Base-by-base conservation (phyloP, 352 stramenopile species). In the Phytophthora brassicae region DNA sequence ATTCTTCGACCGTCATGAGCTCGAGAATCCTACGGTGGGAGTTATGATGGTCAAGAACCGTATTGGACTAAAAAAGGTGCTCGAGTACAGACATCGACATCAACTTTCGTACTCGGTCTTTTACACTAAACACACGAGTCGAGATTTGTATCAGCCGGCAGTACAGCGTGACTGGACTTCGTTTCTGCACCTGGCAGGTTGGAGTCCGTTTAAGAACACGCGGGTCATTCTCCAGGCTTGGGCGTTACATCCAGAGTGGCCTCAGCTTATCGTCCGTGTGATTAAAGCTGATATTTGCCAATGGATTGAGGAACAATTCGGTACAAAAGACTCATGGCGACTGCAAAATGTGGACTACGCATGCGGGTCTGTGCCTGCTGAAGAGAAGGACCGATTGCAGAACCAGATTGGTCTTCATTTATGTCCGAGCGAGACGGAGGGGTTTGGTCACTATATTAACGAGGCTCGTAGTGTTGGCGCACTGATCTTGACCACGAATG, bases 401-500 rank as follows among this genome's bases (percentile, higher is more conserved):
- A 93, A 93, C 58, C 63, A 74, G 49, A 86, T 93, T 49, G 84
- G 84, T 14, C 67, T 93, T 44, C 84, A 93, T 33, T 42, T 93
- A 48, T 90, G 79, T 64, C 84, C 84, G 11, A 91, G 79, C 44
- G 79, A 88, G 60, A 89, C 77, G 11, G 84, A 93, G 64, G 84
- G 81, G 16, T 95, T 93, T 50, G 80, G 86, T 28, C 86, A 95
- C 63, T 92, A 92, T 50, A 92, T 95, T 61, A 95, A 95, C 55
- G 80, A 93, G 56, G 86, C 86, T 16, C 81, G 86, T 23, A 90
- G 84, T 52, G 74, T 79, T 9, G 84, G 80, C 11, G 86, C 82
- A 14, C 66, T 95, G 4, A 84, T 90, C 44, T 26, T 95, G 43
- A 92, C 86, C 31, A 88, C 81, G 19, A 78, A 95, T 56, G 86